These are phyloP conservation scores for Claviceps sp. DNA, from an alignment of 2,329 filamentous ascomycete genomes.

Conservation along the genomic window DNA sequence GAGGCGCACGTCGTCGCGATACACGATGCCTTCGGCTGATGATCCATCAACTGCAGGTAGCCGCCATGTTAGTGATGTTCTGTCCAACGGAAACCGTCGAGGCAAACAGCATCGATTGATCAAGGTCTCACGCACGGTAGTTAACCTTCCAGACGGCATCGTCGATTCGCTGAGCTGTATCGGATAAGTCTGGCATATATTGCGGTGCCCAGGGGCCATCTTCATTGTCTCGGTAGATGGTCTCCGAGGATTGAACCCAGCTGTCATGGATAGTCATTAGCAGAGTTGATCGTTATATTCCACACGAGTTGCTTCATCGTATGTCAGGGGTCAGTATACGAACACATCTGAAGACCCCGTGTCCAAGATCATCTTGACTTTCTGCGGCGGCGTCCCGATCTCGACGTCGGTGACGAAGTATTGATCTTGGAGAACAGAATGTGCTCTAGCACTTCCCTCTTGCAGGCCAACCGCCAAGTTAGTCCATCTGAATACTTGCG, in stretches of 20 bases:
- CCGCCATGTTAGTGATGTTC: not conserved
- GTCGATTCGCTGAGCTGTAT: slow-evolving; percentile 26
- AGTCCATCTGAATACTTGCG: not conserved
- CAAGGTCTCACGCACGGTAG: slow-evolving; percentile 30
- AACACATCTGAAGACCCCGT: slow-evolving; percentile 48
- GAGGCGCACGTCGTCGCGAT: slow-evolving; percentile 35
- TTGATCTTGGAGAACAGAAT: slow-evolving; percentile 26
- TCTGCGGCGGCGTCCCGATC: slow-evolving; percentile 35
- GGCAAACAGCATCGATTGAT: slow-evolving; percentile 12
- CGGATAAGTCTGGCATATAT: slow-evolving; percentile 33
- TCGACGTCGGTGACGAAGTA: slow-evolving; percentile 30
- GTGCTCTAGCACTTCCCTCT: slow-evolving; percentile 16
- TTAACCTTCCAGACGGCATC: slow-evolving; percentile 35
- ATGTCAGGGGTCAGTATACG: slow-evolving; percentile 24
- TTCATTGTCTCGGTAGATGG: slow-evolving; percentile 20
- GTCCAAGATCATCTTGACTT: slow-evolving; percentile 34
- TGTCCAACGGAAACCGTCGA: not conserved
- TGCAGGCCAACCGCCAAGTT: not conserved
- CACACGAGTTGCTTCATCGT: not conserved
- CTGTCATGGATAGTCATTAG: slow-evolving; percentile 15
- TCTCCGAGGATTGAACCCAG: slow-evolving; percentile 42
- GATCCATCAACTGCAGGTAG: slow-evolving; percentile 28
- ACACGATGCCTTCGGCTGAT: slow-evolving; percentile 33
- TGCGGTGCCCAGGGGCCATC: slow-evolving; percentile 23
- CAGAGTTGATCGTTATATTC: too few species aligned